Base-by-base conservation (phyloP, 768 basidiomycete genomes). In the Galerina marginata region DNA sequence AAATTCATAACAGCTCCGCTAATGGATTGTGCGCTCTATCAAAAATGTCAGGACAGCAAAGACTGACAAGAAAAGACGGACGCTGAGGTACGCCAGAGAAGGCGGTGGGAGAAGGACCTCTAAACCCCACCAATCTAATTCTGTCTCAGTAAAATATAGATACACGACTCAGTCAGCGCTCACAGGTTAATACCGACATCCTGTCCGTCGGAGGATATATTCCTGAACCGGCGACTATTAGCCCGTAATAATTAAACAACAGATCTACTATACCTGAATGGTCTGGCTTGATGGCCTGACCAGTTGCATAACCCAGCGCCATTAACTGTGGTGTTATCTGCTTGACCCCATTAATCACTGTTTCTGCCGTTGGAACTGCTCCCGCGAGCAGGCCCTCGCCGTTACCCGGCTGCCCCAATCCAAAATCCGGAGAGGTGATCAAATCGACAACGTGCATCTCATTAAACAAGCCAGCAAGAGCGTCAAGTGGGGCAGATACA, bases 51-150 rank as follows among this genome's bases (percentile, higher is more conserved):
- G 36, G 25, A 6, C 4, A 40, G 20, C 42, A 10, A 29, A 46
- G 12, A 9, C 40, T 12, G 7, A 50, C 16, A 36, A 26, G 25
- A 63, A 44, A 44, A 25, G 50, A n/a, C 86, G 56, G 51, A 88
- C 86, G 46, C 75, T 71, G 16, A 96, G 81, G 67, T 86, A 83
- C 29, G 68, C 69, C 38, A 96, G 67, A 1, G 91, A 84, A 1
- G 92, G 83, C 16, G 87, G 83, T 4, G 94, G 93, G 26, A 96
- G 79, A 38, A 86, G 81, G 0, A 95, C 56, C 69, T 96, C 93
- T 11, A 92, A 77, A 12, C 93, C 93, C 93, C 93, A 96, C 93
- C 93, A 95, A 72, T 94, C 92, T 94, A 62, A 7, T 56, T 45
- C 40, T 33, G 50, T 50, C 23, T 58, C 23, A 58, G 44, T 48